Evolutionary conservation across 495 filamentous ascomycete species (phyloP), one percentile per base, ranked within the genome.

Genomic region (Thermothielavioides terrestris): DNA sequence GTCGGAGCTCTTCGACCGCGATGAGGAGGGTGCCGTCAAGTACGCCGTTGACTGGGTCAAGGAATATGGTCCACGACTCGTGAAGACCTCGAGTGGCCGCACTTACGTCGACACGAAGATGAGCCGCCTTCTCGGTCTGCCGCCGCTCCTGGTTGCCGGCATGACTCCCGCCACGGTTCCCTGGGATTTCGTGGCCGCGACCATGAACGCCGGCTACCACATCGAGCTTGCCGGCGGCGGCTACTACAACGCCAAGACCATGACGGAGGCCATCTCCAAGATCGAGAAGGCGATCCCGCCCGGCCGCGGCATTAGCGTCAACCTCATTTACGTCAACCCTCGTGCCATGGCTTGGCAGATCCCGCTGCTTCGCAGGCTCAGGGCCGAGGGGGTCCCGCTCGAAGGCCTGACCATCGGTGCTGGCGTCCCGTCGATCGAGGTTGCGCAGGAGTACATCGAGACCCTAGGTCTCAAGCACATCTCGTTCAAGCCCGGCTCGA

Each of bases 21-120:
- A 97, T 59, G 84, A 90, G 54, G 83, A 86, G 58, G 82, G 94
- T 55, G 88, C 92, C 2, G 87, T 99, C 54, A 94, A 89, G 65
- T 97, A 84, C 65, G 92, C 94, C 23, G 81, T 88, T n/a, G 88
- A 99, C 65, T 99, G 92, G 92, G 89, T 97, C 36, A 91, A 92
- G 65, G 89, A 96, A 63, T 84, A 92, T 63, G 88, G 92, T 15
- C 92, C 92, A 3, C 82, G 80, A 42, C 77, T 98, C 35, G 80
- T 90, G 56, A 88, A 86, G 71, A 95, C 88, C 18, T 88, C 89
- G 6, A 76, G 76, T 40, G 92, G 92, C 20, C 79, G 84, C 61
- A 94, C 85, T 1, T 95, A 85, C 49, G 92, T 98, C 23, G 89
- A 96, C 68, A 98, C 92, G 35, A 95, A 94, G 77, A 95, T 98